Conservation (phyloP, 2,329 filamentous ascomycete genomes). For the Lachnum nothofagi region DNA sequence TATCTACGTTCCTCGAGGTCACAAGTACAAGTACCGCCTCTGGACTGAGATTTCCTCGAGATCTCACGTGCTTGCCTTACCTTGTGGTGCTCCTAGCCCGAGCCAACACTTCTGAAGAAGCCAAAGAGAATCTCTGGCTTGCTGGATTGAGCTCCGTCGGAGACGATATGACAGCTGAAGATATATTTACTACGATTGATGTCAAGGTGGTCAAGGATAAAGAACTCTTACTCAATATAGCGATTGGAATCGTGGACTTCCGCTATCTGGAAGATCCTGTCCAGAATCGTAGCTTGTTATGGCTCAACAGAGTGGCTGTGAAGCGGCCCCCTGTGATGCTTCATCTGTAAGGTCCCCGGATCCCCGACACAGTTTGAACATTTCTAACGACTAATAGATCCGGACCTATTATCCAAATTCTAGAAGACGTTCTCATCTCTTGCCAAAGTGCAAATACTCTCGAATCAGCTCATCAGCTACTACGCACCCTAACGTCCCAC, state of each 20-base stretch:
- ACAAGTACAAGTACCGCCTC: slow-evolving; percentile 33
- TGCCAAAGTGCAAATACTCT: slow-evolving; percentile 58
- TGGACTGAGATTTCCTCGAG: slow-evolving; percentile 26
- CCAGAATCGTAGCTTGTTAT: slow-evolving; percentile 54
- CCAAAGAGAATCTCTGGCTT: slow-evolving; percentile 59
- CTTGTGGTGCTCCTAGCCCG: slow-evolving; percentile 55
- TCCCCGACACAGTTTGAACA: background rate
- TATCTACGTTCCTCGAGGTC: slow-evolving; percentile 57
- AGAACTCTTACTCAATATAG: slow-evolving; percentile 57
- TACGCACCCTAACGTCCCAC: slow-evolving; percentile 54
- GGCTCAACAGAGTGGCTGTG: slow-evolving; percentile 54
- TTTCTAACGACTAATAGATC: slow-evolving; percentile 38
- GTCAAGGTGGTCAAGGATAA: slow-evolving; percentile 50
- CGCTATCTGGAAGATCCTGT: slow-evolving; percentile 57
- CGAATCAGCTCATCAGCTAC: slow-evolving; percentile 54
- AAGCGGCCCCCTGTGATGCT: slow-evolving; percentile 52
- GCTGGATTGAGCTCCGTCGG: slow-evolving; percentile 47
- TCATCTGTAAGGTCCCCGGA: slow-evolving; percentile 47
- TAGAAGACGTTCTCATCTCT: slow-evolving; percentile 56
- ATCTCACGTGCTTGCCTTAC: slow-evolving; percentile 45
- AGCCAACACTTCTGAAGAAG: slow-evolving; percentile 51
- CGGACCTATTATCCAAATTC: slow-evolving; percentile 50
- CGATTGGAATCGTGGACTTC: slow-evolving; percentile 63
- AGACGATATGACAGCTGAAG: slow-evolving; percentile 37
- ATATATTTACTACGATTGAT: slow-evolving; percentile 40